A percentile compares a stretch with the other conserved stretches of the same genome.
phyloP scores from a whole-genome alignment of 805 yeast species.

The Maudiozyma barnettii region DNA sequence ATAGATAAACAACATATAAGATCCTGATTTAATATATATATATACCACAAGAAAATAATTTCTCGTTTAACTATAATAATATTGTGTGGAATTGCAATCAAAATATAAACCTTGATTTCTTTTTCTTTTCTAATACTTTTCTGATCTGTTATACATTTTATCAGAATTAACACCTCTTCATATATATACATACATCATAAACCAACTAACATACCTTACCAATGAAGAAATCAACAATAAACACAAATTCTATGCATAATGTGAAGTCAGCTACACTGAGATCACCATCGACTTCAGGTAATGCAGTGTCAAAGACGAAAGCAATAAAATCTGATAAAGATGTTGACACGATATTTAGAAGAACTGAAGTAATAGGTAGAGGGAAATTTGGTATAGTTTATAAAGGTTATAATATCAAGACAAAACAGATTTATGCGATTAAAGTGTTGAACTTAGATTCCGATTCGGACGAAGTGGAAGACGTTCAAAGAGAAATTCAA shows the following conservation, averaged over 20 bases:
- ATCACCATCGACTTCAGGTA: neutral
- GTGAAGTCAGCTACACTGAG: neutral
- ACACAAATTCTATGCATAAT: neutral
- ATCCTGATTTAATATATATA: no score
- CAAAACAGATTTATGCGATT: conserved; percentile 80
- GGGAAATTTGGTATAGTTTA: conserved; percentile 97
- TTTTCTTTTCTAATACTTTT: no score
- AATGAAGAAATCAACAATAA: neutral
- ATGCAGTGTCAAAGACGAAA: neutral
- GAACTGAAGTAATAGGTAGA: conserved; percentile 87
- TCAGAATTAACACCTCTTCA: neutral
- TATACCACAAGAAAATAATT: no score
- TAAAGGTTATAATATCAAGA: conserved; percentile 63
- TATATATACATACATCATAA: neutral
- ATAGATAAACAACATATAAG: no score
- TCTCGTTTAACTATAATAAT: no score
- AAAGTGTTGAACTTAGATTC: conserved; percentile 89
- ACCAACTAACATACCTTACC: neutral
- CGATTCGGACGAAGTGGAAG: conserved; percentile 86
- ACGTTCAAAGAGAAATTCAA: conserved; percentile 88
- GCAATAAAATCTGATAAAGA: conserved; percentile 7
- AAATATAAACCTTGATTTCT: no score
- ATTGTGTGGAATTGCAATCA: no score
- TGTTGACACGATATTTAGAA: conserved; percentile 43
- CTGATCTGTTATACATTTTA: neutral